These are phyloP conservation scores for Scheffersomyces amazonensis DNA, from an alignment of 805 yeast species.

Conservation along the genomic window DNA sequence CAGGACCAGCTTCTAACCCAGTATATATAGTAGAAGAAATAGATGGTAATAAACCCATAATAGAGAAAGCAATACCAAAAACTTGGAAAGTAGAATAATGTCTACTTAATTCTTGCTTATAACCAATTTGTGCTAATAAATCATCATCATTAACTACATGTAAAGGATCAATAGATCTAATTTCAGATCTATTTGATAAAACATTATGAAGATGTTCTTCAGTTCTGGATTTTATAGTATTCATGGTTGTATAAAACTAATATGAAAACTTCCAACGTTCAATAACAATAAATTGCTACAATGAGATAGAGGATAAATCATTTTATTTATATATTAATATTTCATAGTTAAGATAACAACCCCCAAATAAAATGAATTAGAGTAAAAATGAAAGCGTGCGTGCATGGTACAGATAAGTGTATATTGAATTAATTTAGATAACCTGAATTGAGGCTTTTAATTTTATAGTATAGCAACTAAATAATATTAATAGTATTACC, in stretches of 20 bases:
- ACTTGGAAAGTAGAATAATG: constrained; percentile 58
- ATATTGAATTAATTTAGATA: too few species aligned
- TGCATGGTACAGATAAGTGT: too few species aligned
- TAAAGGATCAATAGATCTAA: constrained; percentile 10
- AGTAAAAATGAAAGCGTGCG: too few species aligned
- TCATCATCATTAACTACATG: constrained; percentile 9
- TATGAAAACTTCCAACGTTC: too few species aligned
- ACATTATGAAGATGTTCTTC: constrained; percentile 9
- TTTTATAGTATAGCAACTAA: too few species aligned
- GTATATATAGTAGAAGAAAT: constrained; percentile 51
- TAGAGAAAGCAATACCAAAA: constrained; percentile 66
- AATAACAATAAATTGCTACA: too few species aligned
- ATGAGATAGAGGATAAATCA: too few species aligned
- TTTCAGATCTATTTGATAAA: constrained; percentile 13
- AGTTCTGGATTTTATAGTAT: constrained; percentile 6
- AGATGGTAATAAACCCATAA: constrained; percentile 66
- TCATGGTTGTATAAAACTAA: background rate
- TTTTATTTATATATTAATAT: too few species aligned
- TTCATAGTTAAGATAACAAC: too few species aligned
- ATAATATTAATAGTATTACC: too few species aligned
- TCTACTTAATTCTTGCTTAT: constrained; percentile 63
- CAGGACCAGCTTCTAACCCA: constrained; percentile 59
- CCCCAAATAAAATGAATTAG: too few species aligned
- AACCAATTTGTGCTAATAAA: constrained; percentile 51
- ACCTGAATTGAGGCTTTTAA: too few species aligned